Evolutionary conservation across 78 protist species (phyloP), one percentile per base, ranked within the genome.

Genomic region (Thecamonas trahens): DNA sequence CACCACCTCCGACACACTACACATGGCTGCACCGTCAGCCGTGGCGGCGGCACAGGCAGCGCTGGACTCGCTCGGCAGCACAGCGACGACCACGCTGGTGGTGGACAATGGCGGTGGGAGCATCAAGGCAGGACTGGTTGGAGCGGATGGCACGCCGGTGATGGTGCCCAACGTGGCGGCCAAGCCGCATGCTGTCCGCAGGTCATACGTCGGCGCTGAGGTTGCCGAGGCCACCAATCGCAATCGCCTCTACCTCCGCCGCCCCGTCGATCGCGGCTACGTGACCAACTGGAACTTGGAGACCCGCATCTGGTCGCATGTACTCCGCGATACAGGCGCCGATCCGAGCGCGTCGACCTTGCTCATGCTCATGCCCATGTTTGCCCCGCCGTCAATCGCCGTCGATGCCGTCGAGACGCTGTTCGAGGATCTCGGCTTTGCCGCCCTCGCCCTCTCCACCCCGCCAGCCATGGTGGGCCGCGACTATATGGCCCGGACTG

Each of bases 201-300:
- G 26, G 53, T 8, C 14, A 14, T 61, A 18, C 24, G 38, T 61
- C 15, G 67, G 54, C 67, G 68, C 39, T 28, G 50, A 62, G 68
- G 0, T 44, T 5, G 68, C 39, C 34, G 1, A 31, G 32, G 14
- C 37, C 38, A 0, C 3, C 45, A 55, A 62, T 39, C 29, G 6
- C 42, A 42, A 53, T 4, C 2, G 28, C 0, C 68, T 62, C 18
- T 40, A 42, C 57, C 42, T 42, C 39, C 52, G 55, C 3, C 55
- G 18, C 14, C 3, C 68, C 5, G 29, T 62, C 57, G 68, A 62
- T 53, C 34, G 54, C 14, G 68, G 68, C 26, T 62, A 47, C 68
- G 40, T 44, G 31, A 47, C 39, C 57, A 44, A 62, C 55, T 62
- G 68, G 68, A 49, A 62, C 57, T 18, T 34, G 55, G 40, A 62